Base-by-base conservation (phyloP, 345 rosid species). In the Melaleuca quinquenervia region DNA sequence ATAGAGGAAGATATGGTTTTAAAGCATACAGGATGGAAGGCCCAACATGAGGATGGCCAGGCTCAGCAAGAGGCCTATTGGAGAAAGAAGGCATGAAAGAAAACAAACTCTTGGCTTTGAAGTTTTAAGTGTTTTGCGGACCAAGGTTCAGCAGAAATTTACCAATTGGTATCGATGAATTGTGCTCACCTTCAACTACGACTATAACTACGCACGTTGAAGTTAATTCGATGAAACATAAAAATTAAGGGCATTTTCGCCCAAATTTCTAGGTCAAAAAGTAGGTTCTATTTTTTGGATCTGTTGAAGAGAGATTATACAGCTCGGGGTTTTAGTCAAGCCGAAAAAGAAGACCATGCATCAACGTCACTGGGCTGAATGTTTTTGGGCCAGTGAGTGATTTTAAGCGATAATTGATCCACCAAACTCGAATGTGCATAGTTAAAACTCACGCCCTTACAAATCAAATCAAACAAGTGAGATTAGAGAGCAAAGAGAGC, bases 171-270 rank as follows among this genome's bases (percentile, higher is more conserved):
- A 64, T 29, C 22, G 0, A 64, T 0, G 0, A 64, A 29, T 64
- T 29, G 10, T 29, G 7, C 44, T 64, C 76, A 16, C 76, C 5
- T 62, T 6, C 3, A 0, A 29, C 75, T 62, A 29, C 0, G 44
- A 62, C 29, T 0, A 62, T 3, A 62, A 15, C 75, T 29, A 3
- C 0, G 0, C 44, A 62, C 22, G 0, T 3, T 62, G 11, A 2
- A 15, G 6, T 62, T 62, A 29, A 62, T 62, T 0, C 3, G 6
- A 29, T 29, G 22, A 29, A 29, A 62, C 21, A 15, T 62, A 62
- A 62, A 41, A 3, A 62, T 29, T 62, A 13, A 58, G 32, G 18
- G 11, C 18, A 0, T 7, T 7, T 62, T 44, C 1, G 29, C 5
- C 44, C 75, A 62, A 62, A 27, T 62, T n/a, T 27, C 10, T 2